A percentile compares a stretch with the other conserved stretches of the same genome.
These are phyloP conservation scores for Annona squamosa DNA, from an alignment of 164 flowering plant species.

Conservation along the genomic window DNA sequence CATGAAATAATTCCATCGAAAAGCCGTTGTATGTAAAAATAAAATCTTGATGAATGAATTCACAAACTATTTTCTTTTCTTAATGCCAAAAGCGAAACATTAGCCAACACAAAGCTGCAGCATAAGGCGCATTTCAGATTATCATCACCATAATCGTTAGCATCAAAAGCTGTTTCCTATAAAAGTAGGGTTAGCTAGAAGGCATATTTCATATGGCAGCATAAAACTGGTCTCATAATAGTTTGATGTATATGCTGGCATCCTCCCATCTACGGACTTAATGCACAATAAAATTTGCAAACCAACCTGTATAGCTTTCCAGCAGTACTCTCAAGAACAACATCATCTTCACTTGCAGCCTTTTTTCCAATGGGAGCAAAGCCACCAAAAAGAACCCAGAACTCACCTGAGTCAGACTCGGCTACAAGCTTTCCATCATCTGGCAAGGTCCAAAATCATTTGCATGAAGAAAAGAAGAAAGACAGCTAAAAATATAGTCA, in stretches of 20 bases:
- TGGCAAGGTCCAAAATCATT: slow-evolving; percentile 19
- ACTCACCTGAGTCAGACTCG: slow-evolving; percentile 96
- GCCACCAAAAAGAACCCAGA: slow-evolving; percentile 98
- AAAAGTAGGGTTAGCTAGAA: neutral
- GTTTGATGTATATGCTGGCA: neutral
- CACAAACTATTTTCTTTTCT: too few species aligned
- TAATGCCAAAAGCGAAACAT: neutral
- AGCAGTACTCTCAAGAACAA: slow-evolving; percentile 67
- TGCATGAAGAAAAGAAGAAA: neutral
- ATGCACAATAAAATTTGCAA: neutral
- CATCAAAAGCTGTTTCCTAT: neutral
- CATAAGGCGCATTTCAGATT: neutral
- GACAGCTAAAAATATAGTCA: neutral
- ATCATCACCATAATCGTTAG: neutral
- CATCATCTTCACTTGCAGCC: slow-evolving; percentile 75
- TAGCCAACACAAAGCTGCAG: neutral
- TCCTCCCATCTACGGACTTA: neutral
- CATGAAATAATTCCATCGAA: neutral
- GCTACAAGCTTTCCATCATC: slow-evolving; percentile 95
- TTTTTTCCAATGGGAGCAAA: slow-evolving; percentile 98
- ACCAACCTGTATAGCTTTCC: slow-evolving; percentile 75
- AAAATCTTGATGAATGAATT: neutral
- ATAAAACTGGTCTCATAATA: neutral
- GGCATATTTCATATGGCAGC: neutral
- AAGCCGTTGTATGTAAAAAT: neutral